Evolutionary conservation across 768 basidiomycete species (phyloP).

Genomic region (Russula olivacea): DNA sequence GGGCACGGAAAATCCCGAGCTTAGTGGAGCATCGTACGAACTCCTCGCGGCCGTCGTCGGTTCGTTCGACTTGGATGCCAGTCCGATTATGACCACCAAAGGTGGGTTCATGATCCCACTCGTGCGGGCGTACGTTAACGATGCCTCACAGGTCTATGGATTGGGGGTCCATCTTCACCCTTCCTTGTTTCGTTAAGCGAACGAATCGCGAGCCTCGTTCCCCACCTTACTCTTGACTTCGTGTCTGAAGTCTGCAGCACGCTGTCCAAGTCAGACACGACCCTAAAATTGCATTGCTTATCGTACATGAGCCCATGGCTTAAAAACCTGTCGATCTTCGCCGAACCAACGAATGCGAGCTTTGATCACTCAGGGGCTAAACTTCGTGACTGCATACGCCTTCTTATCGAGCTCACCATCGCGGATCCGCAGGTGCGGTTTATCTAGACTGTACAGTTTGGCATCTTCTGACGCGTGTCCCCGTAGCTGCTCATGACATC

Average conservation of each 20-base stretch:
- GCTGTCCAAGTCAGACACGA: conserved; percentile 43
- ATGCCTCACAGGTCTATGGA: conserved; percentile 38
- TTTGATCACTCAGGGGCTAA: conserved; percentile 69
- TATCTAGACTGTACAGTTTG: not conserved
- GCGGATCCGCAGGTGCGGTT: conserved; percentile 59
- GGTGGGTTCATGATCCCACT: conserved; percentile 38
- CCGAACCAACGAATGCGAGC: conserved; percentile 59
- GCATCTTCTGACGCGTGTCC: not conserved
- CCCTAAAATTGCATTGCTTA: conserved; percentile 64
- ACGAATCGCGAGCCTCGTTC: conserved; percentile 63
- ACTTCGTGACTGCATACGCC: conserved; percentile 76
- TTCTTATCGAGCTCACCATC: conserved; percentile 68
- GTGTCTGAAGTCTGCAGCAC: conserved; percentile 74
- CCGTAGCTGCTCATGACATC: conserved; percentile 55
- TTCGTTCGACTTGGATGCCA: conserved; percentile 72
- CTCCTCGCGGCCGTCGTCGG: conserved; percentile 71
- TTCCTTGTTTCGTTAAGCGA: conserved; percentile 67
- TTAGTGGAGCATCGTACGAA: conserved; percentile 76
- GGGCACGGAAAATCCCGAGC: conserved; percentile 63
- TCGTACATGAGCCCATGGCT: conserved; percentile 89
- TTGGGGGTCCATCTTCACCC: conserved; percentile 41
- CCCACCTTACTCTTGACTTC: conserved; percentile 83
- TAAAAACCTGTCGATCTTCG: conserved; percentile 66
- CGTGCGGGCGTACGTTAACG: conserved; percentile 1
- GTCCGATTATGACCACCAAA: conserved; percentile 62